phyloP scores from a whole-genome alignment of 495 filamentous ascomycete genomes.

The Achaetomiella virescens region DNA sequence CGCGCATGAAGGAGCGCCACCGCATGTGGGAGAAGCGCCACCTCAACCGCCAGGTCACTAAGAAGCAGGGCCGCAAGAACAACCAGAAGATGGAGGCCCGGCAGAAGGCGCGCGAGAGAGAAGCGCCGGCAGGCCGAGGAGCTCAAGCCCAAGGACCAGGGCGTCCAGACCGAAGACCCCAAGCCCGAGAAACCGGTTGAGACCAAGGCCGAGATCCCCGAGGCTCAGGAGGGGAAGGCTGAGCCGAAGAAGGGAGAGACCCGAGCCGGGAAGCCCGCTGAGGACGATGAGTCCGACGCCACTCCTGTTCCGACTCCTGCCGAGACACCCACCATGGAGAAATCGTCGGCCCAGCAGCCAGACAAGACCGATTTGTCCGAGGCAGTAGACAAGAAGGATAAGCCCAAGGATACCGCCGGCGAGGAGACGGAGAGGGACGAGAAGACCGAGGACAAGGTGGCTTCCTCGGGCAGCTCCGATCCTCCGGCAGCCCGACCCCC shows the following conservation, averaged over 20 bases:
- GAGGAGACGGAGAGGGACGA: not conserved
- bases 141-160: conserved; percentile 35
- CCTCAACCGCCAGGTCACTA: conserved; percentile 38
- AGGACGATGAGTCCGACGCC: conserved; percentile 15
- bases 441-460: conserved; percentile 9
- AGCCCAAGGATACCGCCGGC: not conserved
- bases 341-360: conserved; percentile 16
- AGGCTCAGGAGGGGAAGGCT: conserved; percentile 8
- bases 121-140: conserved; percentile 37
- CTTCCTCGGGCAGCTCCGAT: conserved; percentile 18
- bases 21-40: conserved; percentile 45
- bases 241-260: not conserved
- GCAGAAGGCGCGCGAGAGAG: conserved; percentile 30
- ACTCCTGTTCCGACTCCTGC: conserved; percentile 24
- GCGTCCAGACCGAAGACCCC: conserved; percentile 29
- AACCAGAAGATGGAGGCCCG: conserved; percentile 34
- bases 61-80: conserved; percentile 43
- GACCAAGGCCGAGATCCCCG: conserved; percentile 20
- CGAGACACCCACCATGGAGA: conserved; percentile 24
- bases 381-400: conserved; percentile 4
- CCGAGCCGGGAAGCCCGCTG: conserved; percentile 10
- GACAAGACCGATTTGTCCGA: conserved; percentile 1
- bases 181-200: conserved; percentile 27
- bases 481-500: conserved; percentile 21
- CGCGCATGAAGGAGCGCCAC: conserved; percentile 39